Base-by-base conservation (phyloP, 1,284 basidiomycete species). In the Clitocybe nebularis region DNA sequence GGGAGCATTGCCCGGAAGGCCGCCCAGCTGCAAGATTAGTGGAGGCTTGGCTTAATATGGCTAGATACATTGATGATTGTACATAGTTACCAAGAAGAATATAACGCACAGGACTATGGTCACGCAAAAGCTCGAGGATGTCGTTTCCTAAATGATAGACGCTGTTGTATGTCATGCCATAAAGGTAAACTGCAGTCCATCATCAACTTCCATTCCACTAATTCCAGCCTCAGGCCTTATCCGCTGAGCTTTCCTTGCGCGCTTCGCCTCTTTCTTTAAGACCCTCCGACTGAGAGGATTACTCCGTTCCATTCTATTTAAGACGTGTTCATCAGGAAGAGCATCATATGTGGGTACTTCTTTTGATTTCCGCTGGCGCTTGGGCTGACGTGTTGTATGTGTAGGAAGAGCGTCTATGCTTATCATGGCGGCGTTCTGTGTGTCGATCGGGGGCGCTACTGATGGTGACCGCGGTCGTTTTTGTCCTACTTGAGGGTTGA, bases 201-300 rank as follows among this genome's bases (percentile, higher is more conserved):
- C 67, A 49, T 74, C 69, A 4, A 72, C 52, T 33, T 72, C 66
- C 71, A 74, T 73, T 26, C 61, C 60, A 3, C 56, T 52, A 33
- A 17, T 22, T 13, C 21, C 39, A 32, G 50, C 46, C 28, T 48
- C 38, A 11, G 43, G 51, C 32, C 52, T 57, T 20, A 53, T 48
- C 43, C 64, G 57, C 39, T 60, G 56, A 8, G 72, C 71, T 53
- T 75, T 75, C 50, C 75, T 67, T 20, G 72, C 74, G 47, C 67
- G 66, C 63, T 83, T 86, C 44, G 74, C 73, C 29, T 79, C 79
- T 53, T 64, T 70, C 63, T 84, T 86, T 49, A 84, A 53, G 45
- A 68, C 62, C 51, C 65, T 70, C 41, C 81, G 63, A 41, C 69
- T 76, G 45, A 84, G 54, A 9, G 81, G 80, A 52, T 84, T 83